Conservation (phyloP, 2,329 filamentous ascomycete species). For the Penicillium sp. region DNA sequence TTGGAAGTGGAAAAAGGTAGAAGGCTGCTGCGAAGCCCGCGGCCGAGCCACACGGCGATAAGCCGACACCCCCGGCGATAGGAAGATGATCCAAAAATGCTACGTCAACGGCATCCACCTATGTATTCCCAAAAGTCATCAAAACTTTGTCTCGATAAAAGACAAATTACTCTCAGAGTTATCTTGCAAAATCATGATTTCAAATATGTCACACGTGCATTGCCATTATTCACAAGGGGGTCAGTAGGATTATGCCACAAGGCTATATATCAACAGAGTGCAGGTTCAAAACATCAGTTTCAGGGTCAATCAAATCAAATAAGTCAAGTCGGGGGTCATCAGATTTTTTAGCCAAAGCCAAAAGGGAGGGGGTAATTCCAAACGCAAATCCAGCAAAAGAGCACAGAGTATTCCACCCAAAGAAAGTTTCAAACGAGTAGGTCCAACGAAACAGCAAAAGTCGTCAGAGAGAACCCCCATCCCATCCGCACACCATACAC, state of each 20-base stretch:
- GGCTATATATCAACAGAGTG: slow-evolving; percentile 15
- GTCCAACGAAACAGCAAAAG: slow-evolving; percentile 3
- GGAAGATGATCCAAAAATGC: not conserved
- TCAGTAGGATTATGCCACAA: slow-evolving; percentile 17
- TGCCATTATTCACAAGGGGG: slow-evolving; percentile 15
- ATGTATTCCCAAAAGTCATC: not conserved
- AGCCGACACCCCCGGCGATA: slow-evolving; percentile 17
- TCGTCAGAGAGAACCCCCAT: slow-evolving; percentile 3
- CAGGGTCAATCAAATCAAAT: not conserved
- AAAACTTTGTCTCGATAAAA: not conserved
- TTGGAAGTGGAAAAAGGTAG: not conserved
- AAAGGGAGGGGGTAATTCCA: not conserved
- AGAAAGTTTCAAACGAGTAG: not conserved
- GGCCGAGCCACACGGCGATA: slow-evolving; percentile 15
- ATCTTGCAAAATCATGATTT: not conserved
- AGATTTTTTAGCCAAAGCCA: not conserved
- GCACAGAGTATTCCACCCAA: not conserved
- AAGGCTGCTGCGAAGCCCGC: not conserved
- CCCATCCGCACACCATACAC: slow-evolving; percentile 21
- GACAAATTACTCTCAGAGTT: not conserved
- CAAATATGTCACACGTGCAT: slow-evolving; percentile 2
- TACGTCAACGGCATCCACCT: not conserved
- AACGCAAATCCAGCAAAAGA: slow-evolving; percentile 8
- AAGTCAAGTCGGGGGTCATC: not conserved
- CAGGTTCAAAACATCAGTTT: not conserved